Conservation (phyloP, 1,284 basidiomycete genomes). For the Pholiota adiposa region DNA sequence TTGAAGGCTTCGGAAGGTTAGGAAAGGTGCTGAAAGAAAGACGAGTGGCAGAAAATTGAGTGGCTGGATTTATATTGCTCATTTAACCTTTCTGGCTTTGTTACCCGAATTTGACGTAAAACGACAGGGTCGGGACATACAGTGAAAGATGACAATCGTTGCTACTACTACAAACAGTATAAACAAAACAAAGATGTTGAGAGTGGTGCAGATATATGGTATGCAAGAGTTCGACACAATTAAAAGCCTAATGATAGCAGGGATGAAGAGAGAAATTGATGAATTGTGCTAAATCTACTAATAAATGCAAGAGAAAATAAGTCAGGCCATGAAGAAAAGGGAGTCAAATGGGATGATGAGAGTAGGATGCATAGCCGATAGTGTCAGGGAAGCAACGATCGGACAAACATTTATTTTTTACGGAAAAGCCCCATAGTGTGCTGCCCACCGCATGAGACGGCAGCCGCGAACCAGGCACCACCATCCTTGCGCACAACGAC, state of each 20-base stretch:
- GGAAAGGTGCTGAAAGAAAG: neutral
- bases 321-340: neutral
- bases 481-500: conserved; percentile 72
- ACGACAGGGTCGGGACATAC: neutral
- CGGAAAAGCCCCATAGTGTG: conserved; percentile 73
- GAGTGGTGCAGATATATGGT: conserved; percentile 1
- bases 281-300: conserved; percentile 22
- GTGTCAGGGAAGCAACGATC: neutral
- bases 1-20: neutral
- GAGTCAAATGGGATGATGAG: neutral
- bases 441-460: conserved; percentile 72
- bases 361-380: neutral
- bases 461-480: conserved; percentile 64
- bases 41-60: neutral
- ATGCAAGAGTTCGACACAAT: conserved; percentile 1
- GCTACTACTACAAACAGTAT: conserved; percentile 2
- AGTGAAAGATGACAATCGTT: neutral
- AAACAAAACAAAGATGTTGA: conserved; percentile 6
- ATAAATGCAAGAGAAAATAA: conserved; percentile 21
- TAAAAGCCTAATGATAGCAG: conserved; percentile 7
- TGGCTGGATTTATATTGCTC: neutral
- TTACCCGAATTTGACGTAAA: conserved; percentile 4
- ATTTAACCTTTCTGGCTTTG: neutral
- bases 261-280: conserved; percentile 15
- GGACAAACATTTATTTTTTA: conserved; percentile 35